Percentiles rank a stretch among this genome's conserved stretches.
Conservation (phyloP, 148 eudicot species). For the Rhododendron mucronatum region DNA sequence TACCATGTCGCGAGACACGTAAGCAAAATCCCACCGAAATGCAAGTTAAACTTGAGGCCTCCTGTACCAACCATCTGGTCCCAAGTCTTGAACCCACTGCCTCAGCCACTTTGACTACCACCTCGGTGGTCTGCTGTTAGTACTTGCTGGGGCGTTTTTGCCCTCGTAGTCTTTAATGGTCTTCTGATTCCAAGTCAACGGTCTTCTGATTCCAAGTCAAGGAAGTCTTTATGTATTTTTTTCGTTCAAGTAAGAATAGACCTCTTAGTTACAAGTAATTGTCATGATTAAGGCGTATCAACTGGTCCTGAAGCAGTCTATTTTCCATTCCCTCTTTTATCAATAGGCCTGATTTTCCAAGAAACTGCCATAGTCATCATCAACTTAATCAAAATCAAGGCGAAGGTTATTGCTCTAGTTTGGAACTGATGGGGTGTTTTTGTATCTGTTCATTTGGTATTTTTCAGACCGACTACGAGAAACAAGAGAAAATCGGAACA, state of each 20-base stretch:
- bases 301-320: neutral
- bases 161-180: neutral
- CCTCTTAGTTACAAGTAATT: neutral
- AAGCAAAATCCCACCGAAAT: too few relatives aligned
- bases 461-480: constrained; percentile 65
- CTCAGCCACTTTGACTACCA: too few relatives aligned
- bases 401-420: neutral
- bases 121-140: too few relatives aligned
- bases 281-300: neutral
- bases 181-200: neutral
- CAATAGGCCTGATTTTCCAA: neutral
- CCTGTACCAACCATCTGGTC: too few relatives aligned
- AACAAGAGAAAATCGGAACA: constrained; percentile 51
- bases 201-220: neutral
- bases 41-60: too few relatives aligned
- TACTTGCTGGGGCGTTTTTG: too few relatives aligned
- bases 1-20: too few relatives aligned
- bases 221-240: neutral
- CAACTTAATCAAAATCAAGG: neutral
- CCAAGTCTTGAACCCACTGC: too few relatives aligned
- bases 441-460: constrained; percentile 3
- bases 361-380: neutral
- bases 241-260: neutral
- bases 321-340: neutral
- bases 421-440: neutral